phyloP scores from a whole-genome alignment of 345 rosid genomes.

The Cardiospermum halicacabum region DNA sequence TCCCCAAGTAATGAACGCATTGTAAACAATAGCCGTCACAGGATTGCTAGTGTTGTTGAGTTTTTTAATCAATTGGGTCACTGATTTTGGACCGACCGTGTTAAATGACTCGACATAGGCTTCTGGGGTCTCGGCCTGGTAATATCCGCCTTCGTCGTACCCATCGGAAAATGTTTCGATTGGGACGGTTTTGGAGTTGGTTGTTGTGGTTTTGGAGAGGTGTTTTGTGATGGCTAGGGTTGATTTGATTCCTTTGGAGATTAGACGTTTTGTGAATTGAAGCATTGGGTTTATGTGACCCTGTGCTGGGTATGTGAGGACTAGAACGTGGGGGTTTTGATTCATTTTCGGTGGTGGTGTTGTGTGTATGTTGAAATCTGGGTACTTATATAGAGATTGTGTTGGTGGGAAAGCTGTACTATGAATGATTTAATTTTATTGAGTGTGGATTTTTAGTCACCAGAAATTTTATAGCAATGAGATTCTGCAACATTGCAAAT shows the following conservation, averaged over 20 bases:
- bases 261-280: constrained; percentile 16
- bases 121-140: constrained; percentile 6
- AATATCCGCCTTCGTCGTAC: constrained; percentile 17
- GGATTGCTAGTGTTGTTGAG: constrained; percentile 9
- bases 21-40: constrained; percentile 24
- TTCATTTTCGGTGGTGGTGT: neutral
- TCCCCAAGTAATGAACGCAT: constrained; percentile 21
- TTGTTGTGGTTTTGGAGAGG: constrained; percentile 15
- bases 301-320: constrained; percentile 13
- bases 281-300: constrained; percentile 21
- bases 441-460: too few relatives aligned
- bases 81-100: constrained; percentile 13
- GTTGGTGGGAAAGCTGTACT: too few relatives aligned
- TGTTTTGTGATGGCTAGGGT: constrained; percentile 1
- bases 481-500: too few relatives aligned
- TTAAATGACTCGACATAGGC: constrained; percentile 11
- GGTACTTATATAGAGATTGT: too few relatives aligned
- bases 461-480: too few relatives aligned
- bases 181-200: neutral
- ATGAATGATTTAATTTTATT: too few relatives aligned
- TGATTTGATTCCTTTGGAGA: constrained; percentile 6
- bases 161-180: constrained; percentile 25
- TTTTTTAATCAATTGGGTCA: constrained; percentile 11
- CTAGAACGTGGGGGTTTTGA: constrained; percentile 7
- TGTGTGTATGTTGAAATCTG: neutral